phyloP scores from a whole-genome alignment of 495 filamentous ascomycete genomes.

The Penicillium waksmanii region DNA sequence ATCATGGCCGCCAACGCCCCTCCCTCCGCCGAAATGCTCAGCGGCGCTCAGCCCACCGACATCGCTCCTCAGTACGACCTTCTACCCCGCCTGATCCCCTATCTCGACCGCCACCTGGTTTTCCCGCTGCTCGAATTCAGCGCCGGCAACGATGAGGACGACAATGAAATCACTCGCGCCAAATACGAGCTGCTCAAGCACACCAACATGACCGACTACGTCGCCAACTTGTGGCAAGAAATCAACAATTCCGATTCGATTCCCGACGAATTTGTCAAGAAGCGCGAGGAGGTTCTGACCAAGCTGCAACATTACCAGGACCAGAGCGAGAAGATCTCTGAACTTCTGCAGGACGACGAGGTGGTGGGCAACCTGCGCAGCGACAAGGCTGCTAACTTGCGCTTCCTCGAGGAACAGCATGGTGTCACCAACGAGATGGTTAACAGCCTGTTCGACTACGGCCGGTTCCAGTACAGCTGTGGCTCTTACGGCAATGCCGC shows the following conservation, averaged over 20 bases:
- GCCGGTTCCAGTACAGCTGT: conserved; percentile 94
- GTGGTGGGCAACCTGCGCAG: conserved; percentile 85
- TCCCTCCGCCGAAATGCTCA: conserved; percentile 59
- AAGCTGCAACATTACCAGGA: conserved; percentile 79
- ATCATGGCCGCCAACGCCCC: conserved; percentile 70
- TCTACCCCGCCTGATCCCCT: conserved; percentile 82
- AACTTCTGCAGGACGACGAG: conserved; percentile 80
- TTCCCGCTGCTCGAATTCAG: conserved; percentile 93
- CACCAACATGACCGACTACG: conserved; percentile 98
- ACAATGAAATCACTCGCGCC: conserved; percentile 72
- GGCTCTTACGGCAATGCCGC: conserved; percentile 87
- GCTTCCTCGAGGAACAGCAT: conserved; percentile 92
- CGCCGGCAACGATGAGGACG: conserved; percentile 57
- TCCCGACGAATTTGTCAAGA: conserved; percentile 82
- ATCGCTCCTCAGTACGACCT: conserved; percentile 74
- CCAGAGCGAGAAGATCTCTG: conserved; percentile 81
- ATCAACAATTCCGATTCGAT: conserved; percentile 77
- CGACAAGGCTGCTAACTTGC: conserved; percentile 97
- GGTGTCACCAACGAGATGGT: conserved; percentile 93
- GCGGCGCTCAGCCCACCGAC: conserved; percentile 56
- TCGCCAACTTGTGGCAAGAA: conserved; percentile 84
- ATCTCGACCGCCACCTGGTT: conserved; percentile 94
- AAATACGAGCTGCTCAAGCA: conserved; percentile 92
- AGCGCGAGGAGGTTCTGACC: conserved; percentile 85
- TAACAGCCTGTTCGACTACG: conserved; percentile 89